Evolutionary conservation across 164 flowering plant species (phyloP).

Genomic region (Malania oleifera): DNA sequence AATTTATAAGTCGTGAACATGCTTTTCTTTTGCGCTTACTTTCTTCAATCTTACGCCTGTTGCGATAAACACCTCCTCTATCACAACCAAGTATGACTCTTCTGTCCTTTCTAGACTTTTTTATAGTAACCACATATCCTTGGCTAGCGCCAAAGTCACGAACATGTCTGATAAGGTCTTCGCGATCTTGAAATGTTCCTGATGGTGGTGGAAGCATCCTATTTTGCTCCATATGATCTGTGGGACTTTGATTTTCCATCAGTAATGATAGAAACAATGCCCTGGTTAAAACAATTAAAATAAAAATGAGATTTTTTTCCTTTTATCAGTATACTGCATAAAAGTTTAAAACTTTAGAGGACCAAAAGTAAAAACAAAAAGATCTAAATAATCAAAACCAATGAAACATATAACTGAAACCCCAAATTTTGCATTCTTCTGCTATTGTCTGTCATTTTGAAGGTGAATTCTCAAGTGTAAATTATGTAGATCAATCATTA

Average conservation of each 20-base stretch:
- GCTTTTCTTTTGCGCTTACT: slow-evolving; percentile 26
- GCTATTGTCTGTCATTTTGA: no score
- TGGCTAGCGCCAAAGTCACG: slow-evolving; percentile 34
- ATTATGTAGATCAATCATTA: no score
- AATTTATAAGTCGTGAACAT: slow-evolving; percentile 33
- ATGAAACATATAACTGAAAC: no score
- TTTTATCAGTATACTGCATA: no score
- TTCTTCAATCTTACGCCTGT: slow-evolving; percentile 23
- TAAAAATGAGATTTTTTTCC: background rate
- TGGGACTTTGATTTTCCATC: slow-evolving; percentile 12
- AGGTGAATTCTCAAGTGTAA: no score
- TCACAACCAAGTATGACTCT: slow-evolving; percentile 44
- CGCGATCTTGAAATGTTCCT: slow-evolving; percentile 30
- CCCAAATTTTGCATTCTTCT: no score
- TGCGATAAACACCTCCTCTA: slow-evolving; percentile 38
- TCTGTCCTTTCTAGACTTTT: slow-evolving; percentile 34
- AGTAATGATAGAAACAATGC: background rate
- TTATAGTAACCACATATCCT: slow-evolving; percentile 42
- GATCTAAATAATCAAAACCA: no score
- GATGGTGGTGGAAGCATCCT: slow-evolving; percentile 36
- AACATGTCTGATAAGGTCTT: slow-evolving; percentile 38
- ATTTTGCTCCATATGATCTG: slow-evolving; percentile 4
- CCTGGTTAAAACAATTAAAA: background rate
- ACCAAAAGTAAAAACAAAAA: no score
- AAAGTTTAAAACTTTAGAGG: no score